Conservation (phyloP, 2,329 filamentous ascomycete genomes). For the Aspergillus sp. region DNA sequence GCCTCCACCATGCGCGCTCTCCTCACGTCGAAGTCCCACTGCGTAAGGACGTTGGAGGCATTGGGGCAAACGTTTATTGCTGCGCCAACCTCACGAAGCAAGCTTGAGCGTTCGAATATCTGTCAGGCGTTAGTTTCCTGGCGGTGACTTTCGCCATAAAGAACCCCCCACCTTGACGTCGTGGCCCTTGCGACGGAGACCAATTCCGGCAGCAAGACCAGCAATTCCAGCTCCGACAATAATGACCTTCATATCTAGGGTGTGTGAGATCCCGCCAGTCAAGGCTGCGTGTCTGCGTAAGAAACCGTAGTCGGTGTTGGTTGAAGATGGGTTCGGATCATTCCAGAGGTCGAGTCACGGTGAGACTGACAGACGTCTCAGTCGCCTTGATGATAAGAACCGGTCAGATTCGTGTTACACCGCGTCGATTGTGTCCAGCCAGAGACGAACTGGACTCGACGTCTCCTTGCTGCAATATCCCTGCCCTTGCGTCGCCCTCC, state of each 20-base stretch:
- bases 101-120: constrained; percentile 11
- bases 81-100: constrained; percentile 27
- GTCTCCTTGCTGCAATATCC: background rate
- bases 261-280: background rate
- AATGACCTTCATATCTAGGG: constrained; percentile 1
- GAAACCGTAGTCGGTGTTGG: background rate
- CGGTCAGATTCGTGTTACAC: background rate
- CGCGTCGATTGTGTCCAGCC: background rate
- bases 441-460: background rate
- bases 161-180: background rate
- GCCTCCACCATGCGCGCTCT: background rate
- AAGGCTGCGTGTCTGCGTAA: background rate
- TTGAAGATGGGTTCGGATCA: background rate
- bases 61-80: constrained; percentile 31
- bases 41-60: constrained; percentile 22
- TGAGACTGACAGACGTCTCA: background rate
- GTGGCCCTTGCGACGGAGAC: constrained; percentile 7
- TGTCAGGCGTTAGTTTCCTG: background rate
- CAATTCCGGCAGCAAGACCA: constrained; percentile 1
- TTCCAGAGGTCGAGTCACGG: background rate
- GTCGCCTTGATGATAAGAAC: background rate
- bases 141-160: background rate
- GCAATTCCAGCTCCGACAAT: constrained; percentile 8
- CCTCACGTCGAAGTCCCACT: constrained; percentile 25
- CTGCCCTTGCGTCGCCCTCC: background rate